These are phyloP conservation scores for Didymosphaeria variabile DNA, from an alignment of 2,329 filamentous ascomycete genomes.

Conservation along the genomic window DNA sequence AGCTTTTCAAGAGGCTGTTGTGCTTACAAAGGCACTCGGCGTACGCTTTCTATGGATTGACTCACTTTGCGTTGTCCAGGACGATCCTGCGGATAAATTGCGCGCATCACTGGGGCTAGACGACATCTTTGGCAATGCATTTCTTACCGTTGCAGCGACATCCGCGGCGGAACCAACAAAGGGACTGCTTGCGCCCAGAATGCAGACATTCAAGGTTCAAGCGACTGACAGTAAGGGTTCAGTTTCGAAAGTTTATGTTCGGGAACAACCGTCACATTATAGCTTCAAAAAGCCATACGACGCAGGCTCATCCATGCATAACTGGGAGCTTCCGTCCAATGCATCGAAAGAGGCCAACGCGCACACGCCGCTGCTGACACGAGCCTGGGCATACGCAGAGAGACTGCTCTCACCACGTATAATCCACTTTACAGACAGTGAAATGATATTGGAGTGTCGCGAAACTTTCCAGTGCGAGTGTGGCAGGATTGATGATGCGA, in stretches of 20 bases:
- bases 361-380: conserved; percentile 43
- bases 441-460: conserved; percentile 50
- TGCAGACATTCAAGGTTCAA: conserved; percentile 43
- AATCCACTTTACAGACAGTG: conserved; percentile 45
- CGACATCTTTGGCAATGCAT: conserved; percentile 42
- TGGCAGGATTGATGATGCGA: conserved; percentile 41
- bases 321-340: conserved; percentile 47
- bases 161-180: conserved; percentile 40
- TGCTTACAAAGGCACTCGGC: conserved; percentile 46
- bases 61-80: conserved; percentile 44
- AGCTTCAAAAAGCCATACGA: conserved; percentile 48
- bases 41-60: conserved; percentile 51
- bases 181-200: conserved; percentile 36
- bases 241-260: conserved; percentile 41
- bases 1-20: conserved; percentile 47
- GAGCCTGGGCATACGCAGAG: conserved; percentile 47
- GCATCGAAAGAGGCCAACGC: conserved; percentile 38
- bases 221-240: conserved; percentile 45
- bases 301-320: conserved; percentile 45
- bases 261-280: conserved; percentile 48
- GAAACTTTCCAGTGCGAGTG: conserved; percentile 49
- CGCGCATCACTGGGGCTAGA: conserved; percentile 40
- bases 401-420: conserved; percentile 43
- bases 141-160: conserved; percentile 46
- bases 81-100: conserved; percentile 38